phyloP scores from a whole-genome alignment of 306 rosid genomes.

The Vigna angularis region DNA sequence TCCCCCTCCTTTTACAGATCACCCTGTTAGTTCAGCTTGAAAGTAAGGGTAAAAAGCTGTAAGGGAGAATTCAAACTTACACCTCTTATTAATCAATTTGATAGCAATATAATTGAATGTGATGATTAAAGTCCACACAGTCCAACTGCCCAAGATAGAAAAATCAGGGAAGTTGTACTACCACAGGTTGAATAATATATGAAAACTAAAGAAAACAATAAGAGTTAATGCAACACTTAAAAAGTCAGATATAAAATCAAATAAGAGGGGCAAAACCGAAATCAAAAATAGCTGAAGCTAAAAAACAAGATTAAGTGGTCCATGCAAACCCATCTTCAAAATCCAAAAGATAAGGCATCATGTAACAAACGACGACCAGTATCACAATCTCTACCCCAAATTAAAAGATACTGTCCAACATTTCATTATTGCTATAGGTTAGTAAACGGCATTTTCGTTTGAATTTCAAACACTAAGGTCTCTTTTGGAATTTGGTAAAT shows the following conservation, averaged over 20 bases:
- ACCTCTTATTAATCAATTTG: conserved; percentile 2
- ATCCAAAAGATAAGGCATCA: conserved; percentile 56
- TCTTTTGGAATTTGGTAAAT: conserved; percentile 46
- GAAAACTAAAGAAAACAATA: neutral
- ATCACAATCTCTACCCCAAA: conserved; percentile 41
- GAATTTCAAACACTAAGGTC: conserved; percentile 45
- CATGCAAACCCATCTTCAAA: conserved; percentile 56
- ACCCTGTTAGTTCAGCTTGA: neutral
- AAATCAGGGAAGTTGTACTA: conserved; percentile 31
- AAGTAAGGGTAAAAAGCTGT: conserved; percentile 7
- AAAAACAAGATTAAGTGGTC: conserved; percentile 62
- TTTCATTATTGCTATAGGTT: conserved; percentile 35
- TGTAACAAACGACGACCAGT: conserved; percentile 39
- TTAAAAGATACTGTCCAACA: conserved; percentile 51
- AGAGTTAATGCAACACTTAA: conserved; percentile 5
- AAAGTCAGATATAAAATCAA: conserved; percentile 41
- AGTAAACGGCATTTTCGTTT: conserved; percentile 40
- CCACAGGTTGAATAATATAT: conserved; percentile 1
- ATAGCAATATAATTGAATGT: conserved; percentile 24
- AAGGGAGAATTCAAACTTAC: conserved; percentile 9
- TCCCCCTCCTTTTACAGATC: neutral
- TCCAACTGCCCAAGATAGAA: conserved; percentile 43
- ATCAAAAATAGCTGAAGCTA: conserved; percentile 38
- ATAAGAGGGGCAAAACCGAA: conserved; percentile 29
- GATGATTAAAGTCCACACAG: conserved; percentile 20